Base-by-base conservation (phyloP, 768 basidiomycete genomes). In the Russula vinacea region DNA sequence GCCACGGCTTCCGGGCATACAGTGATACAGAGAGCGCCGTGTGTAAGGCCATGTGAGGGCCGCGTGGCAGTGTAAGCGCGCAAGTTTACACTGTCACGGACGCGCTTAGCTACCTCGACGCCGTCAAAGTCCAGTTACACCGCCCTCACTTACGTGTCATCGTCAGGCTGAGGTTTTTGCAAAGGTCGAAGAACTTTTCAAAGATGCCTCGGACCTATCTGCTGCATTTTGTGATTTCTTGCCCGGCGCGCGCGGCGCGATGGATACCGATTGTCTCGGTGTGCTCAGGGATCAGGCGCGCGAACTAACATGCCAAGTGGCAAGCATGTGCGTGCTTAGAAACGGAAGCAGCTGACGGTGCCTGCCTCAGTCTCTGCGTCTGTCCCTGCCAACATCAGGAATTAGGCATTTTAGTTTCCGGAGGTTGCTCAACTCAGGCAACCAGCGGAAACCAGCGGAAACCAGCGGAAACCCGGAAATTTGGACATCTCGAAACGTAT, bases 181-280 rank as follows among this genome's bases (percentile, higher is more conserved):
- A 33, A 84, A 86, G 68, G 87, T 92, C 44, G 83, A 84, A 24
- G 76, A 77, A 52, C 75, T 92, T 13, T 90, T 92, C 77, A 86
- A 86, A 65, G 87, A 91, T 68, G 85, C 84, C 11, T 86, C 87
- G 0, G 90, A 92, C 73, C 73, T 92, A 42, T 81, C 86, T 45
- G 80, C 83, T 54, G 89, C 89, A 65, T 91, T 92, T 68, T 80
- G 83, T 33, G 80, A 88, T 59, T 92, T 92, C 74, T 83, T 92
- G 78, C 87, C 88, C 32, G 55, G n/a, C n/a, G n/a, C 61, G n/a
- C 32, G 62, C 16, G 26, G 33, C 4, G 45, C 33, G 2, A 62
- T 50, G 13, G 65, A 60, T 33, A 17, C 11, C 19, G 65, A 67
- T 19, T 19, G 56, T 33, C 55, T 62, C 2, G 62, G 44, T 10